Conservation (phyloP, 2,329 filamentous ascomycete genomes). For the Nigrograna mackinnonii region DNA sequence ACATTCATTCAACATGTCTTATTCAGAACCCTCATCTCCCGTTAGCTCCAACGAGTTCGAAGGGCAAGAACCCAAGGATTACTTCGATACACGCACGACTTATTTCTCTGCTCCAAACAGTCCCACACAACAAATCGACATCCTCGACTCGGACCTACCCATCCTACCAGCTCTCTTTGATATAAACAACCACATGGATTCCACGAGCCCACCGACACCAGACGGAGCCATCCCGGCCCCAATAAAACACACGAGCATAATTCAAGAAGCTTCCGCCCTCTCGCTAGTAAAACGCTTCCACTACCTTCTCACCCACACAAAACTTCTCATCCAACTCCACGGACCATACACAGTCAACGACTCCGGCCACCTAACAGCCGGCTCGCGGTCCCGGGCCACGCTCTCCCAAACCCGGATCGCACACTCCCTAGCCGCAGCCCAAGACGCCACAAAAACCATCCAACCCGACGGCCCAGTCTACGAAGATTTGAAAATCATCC, state of each 20-base stretch:
- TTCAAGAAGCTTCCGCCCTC: neutral
- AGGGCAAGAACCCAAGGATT: no score
- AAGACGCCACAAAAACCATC: slow-evolving; percentile 14
- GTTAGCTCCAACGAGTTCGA: no score
- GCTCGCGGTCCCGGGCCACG: neutral
- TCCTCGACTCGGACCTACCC: no score
- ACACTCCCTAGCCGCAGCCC: slow-evolving; percentile 18
- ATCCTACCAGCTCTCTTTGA: no score
- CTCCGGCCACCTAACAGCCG: slow-evolving; percentile 6
- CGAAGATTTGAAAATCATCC: slow-evolving; percentile 19
- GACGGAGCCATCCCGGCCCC: no score
- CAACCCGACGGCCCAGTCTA: slow-evolving; percentile 13
- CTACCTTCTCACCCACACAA: slow-evolving; percentile 8
- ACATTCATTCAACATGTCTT: no score
- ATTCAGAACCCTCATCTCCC: no score
- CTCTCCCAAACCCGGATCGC: slow-evolving; percentile 11
- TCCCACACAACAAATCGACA: no score
- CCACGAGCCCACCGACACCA: no score
- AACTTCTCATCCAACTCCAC: neutral
- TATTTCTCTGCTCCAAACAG: no score
- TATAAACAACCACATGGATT: no score
- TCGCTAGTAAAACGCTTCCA: slow-evolving; percentile 11
- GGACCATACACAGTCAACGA: neutral
- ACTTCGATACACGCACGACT: no score
- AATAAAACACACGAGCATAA: neutral